Conservation (phyloP, 441 rosid species). For the Hypseocharis bilobata region DNA sequence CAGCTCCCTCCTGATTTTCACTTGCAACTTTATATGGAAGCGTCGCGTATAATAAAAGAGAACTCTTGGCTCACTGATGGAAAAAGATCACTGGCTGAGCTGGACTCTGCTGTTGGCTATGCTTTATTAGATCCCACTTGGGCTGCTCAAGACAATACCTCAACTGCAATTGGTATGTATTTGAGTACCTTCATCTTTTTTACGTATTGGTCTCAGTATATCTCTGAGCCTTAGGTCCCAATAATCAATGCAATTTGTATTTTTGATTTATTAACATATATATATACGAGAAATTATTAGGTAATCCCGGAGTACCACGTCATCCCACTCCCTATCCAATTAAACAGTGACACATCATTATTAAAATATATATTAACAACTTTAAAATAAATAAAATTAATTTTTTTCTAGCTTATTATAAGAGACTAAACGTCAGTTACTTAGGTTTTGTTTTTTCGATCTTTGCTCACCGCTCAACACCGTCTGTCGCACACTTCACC, state of each 20-base stretch:
- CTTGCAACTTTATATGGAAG: constrained; percentile 67
- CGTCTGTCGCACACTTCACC: too few species aligned
- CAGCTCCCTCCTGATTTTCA: constrained; percentile 89
- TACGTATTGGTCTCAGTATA: not conserved
- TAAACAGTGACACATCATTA: too few species aligned
- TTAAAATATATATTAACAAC: too few species aligned
- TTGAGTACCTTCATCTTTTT: constrained; percentile 12
- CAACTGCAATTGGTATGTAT: constrained; percentile 76
- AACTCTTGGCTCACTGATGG: constrained; percentile 92
- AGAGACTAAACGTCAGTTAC: too few species aligned
- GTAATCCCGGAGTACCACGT: too few species aligned
- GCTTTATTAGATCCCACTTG: constrained; percentile 94
- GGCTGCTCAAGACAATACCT: constrained; percentile 98
- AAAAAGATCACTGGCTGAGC: constrained; percentile 60
- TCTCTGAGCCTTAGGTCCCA: not conserved
- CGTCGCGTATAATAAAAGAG: constrained; percentile 67
- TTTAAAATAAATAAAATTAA: too few species aligned
- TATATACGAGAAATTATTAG: too few species aligned
- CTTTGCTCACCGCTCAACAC: too few species aligned
- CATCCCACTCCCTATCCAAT: too few species aligned
- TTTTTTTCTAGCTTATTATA: too few species aligned
- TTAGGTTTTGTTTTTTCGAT: too few species aligned
- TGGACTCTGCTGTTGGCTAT: constrained; percentile 83
- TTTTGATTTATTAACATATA: too few species aligned
- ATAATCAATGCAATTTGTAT: not conserved